These are phyloP conservation scores for Scleroderma citrinum DNA, from an alignment of 768 basidiomycete genomes.

Conservation along the genomic window DNA sequence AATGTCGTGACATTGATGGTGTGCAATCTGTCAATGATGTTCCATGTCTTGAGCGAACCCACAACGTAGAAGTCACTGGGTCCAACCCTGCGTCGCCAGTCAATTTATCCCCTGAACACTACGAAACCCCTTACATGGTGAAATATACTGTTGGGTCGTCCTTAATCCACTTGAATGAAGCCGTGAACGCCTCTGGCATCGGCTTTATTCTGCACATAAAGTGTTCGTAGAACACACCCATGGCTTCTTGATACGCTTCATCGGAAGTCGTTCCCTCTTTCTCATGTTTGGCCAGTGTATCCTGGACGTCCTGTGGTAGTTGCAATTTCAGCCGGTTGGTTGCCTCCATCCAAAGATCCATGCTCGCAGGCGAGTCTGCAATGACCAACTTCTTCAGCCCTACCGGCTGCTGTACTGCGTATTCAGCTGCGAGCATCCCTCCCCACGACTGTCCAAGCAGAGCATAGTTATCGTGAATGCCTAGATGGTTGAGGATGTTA, in stretches of 20 bases:
- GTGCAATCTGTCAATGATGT: constrained; percentile 27
- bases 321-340: constrained; percentile 24
- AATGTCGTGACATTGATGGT: constrained; percentile 30
- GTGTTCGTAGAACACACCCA: constrained; percentile 35
- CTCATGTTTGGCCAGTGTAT: constrained; percentile 41
- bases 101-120: not conserved
- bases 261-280: constrained; percentile 36
- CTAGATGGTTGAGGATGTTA: constrained; percentile 39
- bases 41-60: constrained; percentile 31
- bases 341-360: constrained; percentile 36
- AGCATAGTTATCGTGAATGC: constrained; percentile 37
- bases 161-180: constrained; percentile 29
- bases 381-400: constrained; percentile 45
- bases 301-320: constrained; percentile 38
- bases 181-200: constrained; percentile 34
- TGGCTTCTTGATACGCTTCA: constrained; percentile 41
- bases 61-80: constrained; percentile 33
- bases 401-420: constrained; percentile 32
- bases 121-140: constrained; percentile 35
- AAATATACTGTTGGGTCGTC: constrained; percentile 43
- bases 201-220: constrained; percentile 42
- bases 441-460: constrained; percentile 40
- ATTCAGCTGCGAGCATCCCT: constrained; percentile 39
- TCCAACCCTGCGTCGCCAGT: constrained; percentile 28
- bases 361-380: constrained; percentile 40